Percentiles rank a stretch among this genome's conserved stretches.
These are phyloP conservation scores for Colletotrichum echinochloae DNA, from an alignment of 2,329 filamentous ascomycete genomes.

Conservation along the genomic window DNA sequence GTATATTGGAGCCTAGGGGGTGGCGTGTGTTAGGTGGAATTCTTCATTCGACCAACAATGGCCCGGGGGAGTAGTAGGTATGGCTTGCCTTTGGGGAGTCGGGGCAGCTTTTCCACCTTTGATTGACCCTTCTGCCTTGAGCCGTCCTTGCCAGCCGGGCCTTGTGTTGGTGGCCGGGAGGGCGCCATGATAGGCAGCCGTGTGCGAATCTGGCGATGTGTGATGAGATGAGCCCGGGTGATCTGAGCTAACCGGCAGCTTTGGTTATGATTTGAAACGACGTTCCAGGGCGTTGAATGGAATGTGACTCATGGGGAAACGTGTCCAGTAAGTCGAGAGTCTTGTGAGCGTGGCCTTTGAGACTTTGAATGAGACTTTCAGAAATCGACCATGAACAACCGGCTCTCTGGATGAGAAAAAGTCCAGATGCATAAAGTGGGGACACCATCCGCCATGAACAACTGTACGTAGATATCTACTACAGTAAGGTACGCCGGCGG, in stretches of 20 bases:
- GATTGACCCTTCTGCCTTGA: constrained; percentile 1
- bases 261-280: not conserved
- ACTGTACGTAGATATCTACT: not conserved
- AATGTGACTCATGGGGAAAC: not conserved
- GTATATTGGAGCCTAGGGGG: constrained; percentile 59
- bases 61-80: not conserved
- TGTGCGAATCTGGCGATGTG: not conserved
- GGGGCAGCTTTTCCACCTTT: constrained; percentile 26
- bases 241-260: not conserved
- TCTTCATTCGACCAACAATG: not conserved
- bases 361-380: not conserved
- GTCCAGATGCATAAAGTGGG: constrained; percentile 7
- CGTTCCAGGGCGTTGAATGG: too few relatives aligned
- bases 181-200: constrained; percentile 41
- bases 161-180: constrained; percentile 5
- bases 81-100: constrained; percentile 44
- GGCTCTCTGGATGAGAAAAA: constrained; percentile 4
- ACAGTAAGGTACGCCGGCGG: too few relatives aligned
- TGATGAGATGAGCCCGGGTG: not conserved
- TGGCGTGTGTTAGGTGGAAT: constrained; percentile 36
- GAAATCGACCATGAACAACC: not conserved
- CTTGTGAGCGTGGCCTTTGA: not conserved
- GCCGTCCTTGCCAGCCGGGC: constrained; percentile 15
- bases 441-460: not conserved
- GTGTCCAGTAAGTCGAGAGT: too few relatives aligned